Base-by-base conservation (phyloP, 2,329 filamentous ascomycete genomes). In the Xylaria sp. region DNA sequence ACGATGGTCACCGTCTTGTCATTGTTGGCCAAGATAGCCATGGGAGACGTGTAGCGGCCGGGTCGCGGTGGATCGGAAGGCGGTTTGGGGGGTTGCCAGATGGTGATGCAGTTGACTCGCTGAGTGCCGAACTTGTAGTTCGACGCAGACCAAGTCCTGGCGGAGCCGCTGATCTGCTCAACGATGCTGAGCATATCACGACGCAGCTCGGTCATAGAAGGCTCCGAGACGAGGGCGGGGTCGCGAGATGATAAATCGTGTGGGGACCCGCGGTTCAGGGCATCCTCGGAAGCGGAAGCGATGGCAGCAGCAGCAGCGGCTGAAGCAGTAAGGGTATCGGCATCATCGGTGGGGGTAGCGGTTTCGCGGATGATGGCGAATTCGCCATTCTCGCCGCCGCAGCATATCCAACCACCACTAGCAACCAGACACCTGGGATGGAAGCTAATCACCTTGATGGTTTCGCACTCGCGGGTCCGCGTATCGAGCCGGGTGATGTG, bases 1-100 rank as follows among this genome's bases (percentile, higher is more conserved):
- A 96, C 93, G n/a, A 97, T 81, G 31, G 91, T 90, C 63, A 98
- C 92, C 1, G 92, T 93, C 77, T 90, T 91, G 81, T 98, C 96
- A 77, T 99, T 99, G 81, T 97, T 97, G 51, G 92, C 89, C 74
- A 97, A 81, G 51, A 92, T 86, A 58, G 89, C 92, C n/a, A 94
- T 84, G 1, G 85, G 81, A 20, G 81, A 78, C 17, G 74, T 73
- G 74, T 89, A 87, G 51, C 83, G 80, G 17, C 76, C 79, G 5
- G 74, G 72, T 29, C 60, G 73, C 53, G 70, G 71, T 4, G 69
- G 67, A 25, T 70, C 73, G 33, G 77, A 71, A 9, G 68, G 54
- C 42, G 67, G 44, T 60, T 73, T 78, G 2, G 84, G 82, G 1
- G 86, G 86, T 51, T 84, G 86, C 88, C 88, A 90, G 33, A 90